Conservation (phyloP, 1,284 basidiomycete species). For the Blastosporella zonata region DNA sequence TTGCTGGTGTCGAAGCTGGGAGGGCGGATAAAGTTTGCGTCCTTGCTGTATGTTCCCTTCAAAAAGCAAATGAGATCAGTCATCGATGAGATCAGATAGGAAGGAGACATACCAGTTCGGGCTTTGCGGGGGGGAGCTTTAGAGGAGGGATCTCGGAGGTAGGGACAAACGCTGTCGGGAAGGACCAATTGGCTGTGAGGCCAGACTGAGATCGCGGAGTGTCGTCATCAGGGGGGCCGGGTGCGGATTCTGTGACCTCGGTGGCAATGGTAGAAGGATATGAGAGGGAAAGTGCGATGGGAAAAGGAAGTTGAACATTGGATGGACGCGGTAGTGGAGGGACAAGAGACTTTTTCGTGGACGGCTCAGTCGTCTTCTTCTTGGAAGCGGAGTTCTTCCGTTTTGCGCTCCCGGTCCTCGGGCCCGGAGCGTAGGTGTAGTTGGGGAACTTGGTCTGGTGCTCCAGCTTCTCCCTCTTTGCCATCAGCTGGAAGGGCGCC, state of each 20-base stretch:
- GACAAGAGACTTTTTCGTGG: conserved; percentile 7
- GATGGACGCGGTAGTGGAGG: not conserved
- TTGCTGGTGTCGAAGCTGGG: conserved; percentile 17
- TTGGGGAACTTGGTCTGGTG: conserved; percentile 26
- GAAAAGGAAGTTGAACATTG: not conserved
- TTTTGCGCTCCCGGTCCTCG: conserved; percentile 1
- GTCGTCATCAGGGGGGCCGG: conserved; percentile 3
- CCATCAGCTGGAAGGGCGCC: conserved; percentile 18
- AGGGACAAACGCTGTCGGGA: conserved; percentile 10
- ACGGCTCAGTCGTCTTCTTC: conserved; percentile 12
- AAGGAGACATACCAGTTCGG: conserved; percentile 14
- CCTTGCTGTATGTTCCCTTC: conserved; percentile 8
- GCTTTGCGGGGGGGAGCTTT: conserved; percentile 11
- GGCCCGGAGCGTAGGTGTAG: conserved; percentile 28
- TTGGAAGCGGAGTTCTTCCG: conserved; percentile 2
- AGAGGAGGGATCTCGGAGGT: conserved; percentile 18
- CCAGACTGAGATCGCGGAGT: not conserved
- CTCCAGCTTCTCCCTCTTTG: conserved; percentile 22
- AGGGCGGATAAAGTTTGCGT: conserved; percentile 11
- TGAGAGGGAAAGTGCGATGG: not conserved
- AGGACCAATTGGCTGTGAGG: conserved; percentile 10
- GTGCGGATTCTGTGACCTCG: not conserved
- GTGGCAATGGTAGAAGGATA: not conserved
- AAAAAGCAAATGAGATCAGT: not conserved
- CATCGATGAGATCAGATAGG: not conserved